Evolutionary conservation across 352 stramenopile species (phyloP).

Genomic region (Achlya hypogyna): DNA sequence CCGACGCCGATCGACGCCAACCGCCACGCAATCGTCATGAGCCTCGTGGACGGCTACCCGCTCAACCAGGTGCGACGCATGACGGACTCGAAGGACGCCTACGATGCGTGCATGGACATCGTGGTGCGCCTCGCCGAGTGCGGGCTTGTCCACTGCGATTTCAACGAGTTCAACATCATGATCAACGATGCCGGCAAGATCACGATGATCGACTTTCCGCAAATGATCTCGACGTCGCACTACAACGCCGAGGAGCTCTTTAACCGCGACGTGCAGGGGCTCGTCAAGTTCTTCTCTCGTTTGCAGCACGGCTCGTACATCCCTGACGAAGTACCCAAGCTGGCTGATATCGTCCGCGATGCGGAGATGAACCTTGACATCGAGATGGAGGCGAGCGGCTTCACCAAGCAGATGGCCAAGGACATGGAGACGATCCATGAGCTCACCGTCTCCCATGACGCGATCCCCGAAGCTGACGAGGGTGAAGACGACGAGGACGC

Average conservation of each 20-base stretch:
- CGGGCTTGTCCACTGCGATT: slow-evolving; percentile 99
- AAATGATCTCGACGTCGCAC: slow-evolving; percentile 99
- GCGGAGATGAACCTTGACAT: slow-evolving; percentile 49
- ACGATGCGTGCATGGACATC: slow-evolving; percentile 92
- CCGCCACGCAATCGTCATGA: slow-evolving; percentile 97
- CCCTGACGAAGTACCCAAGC: slow-evolving; percentile 64
- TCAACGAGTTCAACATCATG: slow-evolving; percentile 99
- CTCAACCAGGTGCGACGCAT: slow-evolving; percentile 93
- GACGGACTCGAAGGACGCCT: slow-evolving; percentile 92
- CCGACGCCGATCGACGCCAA: slow-evolving; percentile 96
- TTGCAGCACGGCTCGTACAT: slow-evolving; percentile 73
- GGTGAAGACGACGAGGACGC: slow-evolving; percentile 29
- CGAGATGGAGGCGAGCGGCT: slow-evolving; percentile 70
- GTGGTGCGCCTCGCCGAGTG: slow-evolving; percentile 94
- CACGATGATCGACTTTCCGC: slow-evolving; percentile 99
- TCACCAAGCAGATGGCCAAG: slow-evolving; percentile 68
- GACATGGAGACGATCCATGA: slow-evolving; percentile 28
- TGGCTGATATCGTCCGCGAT: slow-evolving; percentile 64
- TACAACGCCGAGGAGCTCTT: slow-evolving; percentile 95
- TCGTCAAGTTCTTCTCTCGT: slow-evolving; percentile 93
- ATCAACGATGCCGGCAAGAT: slow-evolving; percentile 89
- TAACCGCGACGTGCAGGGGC: slow-evolving; percentile 92
- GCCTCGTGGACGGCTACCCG: slow-evolving; percentile 89
- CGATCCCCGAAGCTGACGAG: slow-evolving; percentile 21
- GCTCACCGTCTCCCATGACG: background rate